Base-by-base conservation (phyloP, 176 grass and related monocot species). In the Ensete ventricosum region DNA sequence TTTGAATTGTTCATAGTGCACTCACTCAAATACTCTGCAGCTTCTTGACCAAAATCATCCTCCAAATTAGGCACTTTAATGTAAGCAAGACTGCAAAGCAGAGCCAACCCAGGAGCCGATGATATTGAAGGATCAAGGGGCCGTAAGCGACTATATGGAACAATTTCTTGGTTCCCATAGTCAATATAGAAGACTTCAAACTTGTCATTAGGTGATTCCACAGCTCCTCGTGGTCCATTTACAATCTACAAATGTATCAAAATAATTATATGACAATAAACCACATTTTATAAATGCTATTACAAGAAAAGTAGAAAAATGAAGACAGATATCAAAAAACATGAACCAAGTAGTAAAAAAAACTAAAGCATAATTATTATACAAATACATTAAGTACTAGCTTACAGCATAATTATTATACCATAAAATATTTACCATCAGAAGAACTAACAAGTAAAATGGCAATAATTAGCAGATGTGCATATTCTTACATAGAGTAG, bases 171-270 rank as follows among this genome's bases (percentile, higher is more conserved):
- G 83, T 99, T 99, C 9, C 96, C 96, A 54, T 94, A 99, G 73
- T 99, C 96, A 53, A 99, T 88, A 67, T 99, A 99, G 79, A 99
- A 99, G 29, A 99, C 91, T 85, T 99, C 96, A 78, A 88, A 99
- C 27, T 89, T 83, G 82, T 99, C 88, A 21, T 86, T 74, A 50
- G 81, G 67, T 76, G 96, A 99, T 83, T 87, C 72, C 58, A 95
- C 91, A 72, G 69, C 83, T 82, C 84, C 89, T 77, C 84, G 86
- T 72, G 91, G 96, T 78, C 91, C 96, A 84, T 78, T 99, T 43
- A 99, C 96, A 73, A 99, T 87, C 96, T 99, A 76, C 58, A 84
- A 54, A 87, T 52, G 16, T 11, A 67, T 64, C 52, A 50, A 74
- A 55, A 72, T 34, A 27, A 19, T 57, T 74, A 54, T 62, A 69